Percentiles rank a stretch among this genome's conserved stretches.
Conservation (phyloP, 2,329 filamentous ascomycete species). For the Cladosporium velox region DNA sequence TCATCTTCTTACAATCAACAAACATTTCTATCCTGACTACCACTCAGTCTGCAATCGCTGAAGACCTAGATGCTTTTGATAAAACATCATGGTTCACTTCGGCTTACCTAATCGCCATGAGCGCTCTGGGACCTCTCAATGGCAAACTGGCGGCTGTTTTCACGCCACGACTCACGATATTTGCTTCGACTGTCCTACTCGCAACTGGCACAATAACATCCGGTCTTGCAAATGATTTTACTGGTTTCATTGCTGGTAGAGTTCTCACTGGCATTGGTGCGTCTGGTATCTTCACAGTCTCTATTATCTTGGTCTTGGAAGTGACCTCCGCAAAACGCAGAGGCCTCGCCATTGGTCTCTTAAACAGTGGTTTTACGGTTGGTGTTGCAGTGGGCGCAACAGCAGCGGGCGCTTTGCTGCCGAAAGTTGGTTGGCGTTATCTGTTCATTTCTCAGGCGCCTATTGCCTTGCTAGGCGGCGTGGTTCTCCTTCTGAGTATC, state of each 20-base stretch:
- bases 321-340: constrained; percentile 66
- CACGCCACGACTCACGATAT: constrained; percentile 65
- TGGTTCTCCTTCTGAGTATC: constrained; percentile 65
- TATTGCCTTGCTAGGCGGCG: constrained; percentile 60
- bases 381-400: constrained; percentile 73
- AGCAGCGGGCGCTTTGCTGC: constrained; percentile 66
- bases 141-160: constrained; percentile 76
- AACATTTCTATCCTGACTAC: constrained; percentile 84
- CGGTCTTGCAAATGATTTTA: constrained; percentile 60
- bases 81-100: constrained; percentile 79
- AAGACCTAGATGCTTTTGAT: constrained; percentile 72
- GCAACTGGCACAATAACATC: constrained; percentile 66
- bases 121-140: constrained; percentile 65
- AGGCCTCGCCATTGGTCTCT: constrained; percentile 71
- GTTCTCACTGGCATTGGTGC: constrained; percentile 68
- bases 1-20: constrained; percentile 49
- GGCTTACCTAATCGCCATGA: constrained; percentile 67
- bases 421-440: constrained; percentile 68
- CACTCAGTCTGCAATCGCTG: constrained; percentile 74
- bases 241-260: constrained; percentile 68
- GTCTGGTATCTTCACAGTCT: constrained; percentile 71
- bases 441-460: constrained; percentile 75
- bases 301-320: constrained; percentile 76
- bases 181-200: constrained; percentile 61
- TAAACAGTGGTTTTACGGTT: constrained; percentile 72